Percentiles rank a stretch among this genome's conserved stretches.
Evolutionary conservation across 2,329 filamentous ascomycete species (phyloP).

Genomic region (Scopulariopsis brevicaulis): DNA sequence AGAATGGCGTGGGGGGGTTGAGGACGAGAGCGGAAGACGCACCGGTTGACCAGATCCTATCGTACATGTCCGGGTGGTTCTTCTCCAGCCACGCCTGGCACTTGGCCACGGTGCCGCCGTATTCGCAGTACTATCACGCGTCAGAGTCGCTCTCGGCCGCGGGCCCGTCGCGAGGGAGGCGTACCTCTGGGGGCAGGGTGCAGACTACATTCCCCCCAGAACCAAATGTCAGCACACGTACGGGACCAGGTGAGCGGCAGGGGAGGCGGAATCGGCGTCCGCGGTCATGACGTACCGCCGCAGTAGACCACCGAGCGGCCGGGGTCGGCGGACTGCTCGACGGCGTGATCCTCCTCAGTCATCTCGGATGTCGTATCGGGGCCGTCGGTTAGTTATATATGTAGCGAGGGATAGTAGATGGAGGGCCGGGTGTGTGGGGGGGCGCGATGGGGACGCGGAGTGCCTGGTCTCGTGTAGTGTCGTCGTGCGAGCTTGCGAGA

Average conservation of each 20-base stretch:
- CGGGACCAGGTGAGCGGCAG: not conserved
- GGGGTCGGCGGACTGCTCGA: slow-evolving; percentile 31
- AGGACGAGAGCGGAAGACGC: slow-evolving; percentile 13
- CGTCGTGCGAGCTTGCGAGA: not conserved
- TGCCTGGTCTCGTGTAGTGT: not conserved
- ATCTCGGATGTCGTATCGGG: slow-evolving; percentile 18
- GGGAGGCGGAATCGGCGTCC: not conserved
- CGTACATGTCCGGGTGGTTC: slow-evolving; percentile 62
- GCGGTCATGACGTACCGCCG: slow-evolving; percentile 27
- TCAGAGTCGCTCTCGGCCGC: slow-evolving; percentile 2
- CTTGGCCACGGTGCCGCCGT: slow-evolving; percentile 91
- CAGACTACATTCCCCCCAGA: slow-evolving; percentile 34
- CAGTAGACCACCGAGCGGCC: slow-evolving; percentile 43
- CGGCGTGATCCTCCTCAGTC: slow-evolving; percentile 37
- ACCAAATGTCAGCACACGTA: not conserved
- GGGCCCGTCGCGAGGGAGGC: slow-evolving; percentile 5
- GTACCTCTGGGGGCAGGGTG: slow-evolving; percentile 54
- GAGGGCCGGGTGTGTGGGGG: not conserved
- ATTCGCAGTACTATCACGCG: slow-evolving; percentile 84
- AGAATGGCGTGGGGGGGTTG: no score
- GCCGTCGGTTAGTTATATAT: not conserved
- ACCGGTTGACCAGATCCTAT: slow-evolving; percentile 79
- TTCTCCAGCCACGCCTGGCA: slow-evolving; percentile 91
- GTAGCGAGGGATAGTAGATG: not conserved
- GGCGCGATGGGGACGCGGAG: not conserved